These are phyloP conservation scores for Sphaerulina populicola DNA, from an alignment of 2,329 filamentous ascomycete species.

Conservation along the genomic window DNA sequence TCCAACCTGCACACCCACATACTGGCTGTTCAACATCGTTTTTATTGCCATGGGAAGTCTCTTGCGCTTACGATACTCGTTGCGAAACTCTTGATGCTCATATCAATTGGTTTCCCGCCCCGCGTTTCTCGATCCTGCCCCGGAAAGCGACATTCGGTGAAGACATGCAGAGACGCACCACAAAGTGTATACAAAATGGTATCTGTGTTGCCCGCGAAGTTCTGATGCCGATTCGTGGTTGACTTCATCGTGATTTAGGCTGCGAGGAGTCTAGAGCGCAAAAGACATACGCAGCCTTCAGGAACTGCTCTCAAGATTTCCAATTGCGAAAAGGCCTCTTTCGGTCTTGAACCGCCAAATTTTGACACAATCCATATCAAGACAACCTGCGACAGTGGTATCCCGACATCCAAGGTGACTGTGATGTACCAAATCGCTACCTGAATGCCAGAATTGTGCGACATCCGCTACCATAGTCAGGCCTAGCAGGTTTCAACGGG, in stretches of 20 bases:
- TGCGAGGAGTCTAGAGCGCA: neutral
- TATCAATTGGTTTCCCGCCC: neutral
- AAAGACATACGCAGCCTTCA: neutral
- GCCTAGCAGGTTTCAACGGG: neutral
- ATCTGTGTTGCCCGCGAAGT: neutral
- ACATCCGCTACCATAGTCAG: neutral
- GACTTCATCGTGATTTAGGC: neutral
- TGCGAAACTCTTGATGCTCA: slow-evolving; percentile 5
- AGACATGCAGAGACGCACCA: neutral
- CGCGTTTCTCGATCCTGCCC: neutral
- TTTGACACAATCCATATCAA: neutral
- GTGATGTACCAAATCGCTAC: neutral
- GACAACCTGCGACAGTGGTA: neutral
- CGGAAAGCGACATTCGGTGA: neutral
- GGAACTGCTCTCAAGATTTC: neutral
- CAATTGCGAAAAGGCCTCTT: neutral
- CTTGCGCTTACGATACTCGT: neutral
- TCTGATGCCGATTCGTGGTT: neutral
- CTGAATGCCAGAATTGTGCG: neutral
- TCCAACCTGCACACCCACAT: neutral
- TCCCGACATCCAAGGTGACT: neutral
- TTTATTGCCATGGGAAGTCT: neutral
- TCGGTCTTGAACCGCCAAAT: neutral
- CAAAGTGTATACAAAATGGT: neutral
- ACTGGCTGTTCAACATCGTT: neutral